Conservation (phyloP, 805 yeast genomes). For the Spathaspora gorwiae region DNA sequence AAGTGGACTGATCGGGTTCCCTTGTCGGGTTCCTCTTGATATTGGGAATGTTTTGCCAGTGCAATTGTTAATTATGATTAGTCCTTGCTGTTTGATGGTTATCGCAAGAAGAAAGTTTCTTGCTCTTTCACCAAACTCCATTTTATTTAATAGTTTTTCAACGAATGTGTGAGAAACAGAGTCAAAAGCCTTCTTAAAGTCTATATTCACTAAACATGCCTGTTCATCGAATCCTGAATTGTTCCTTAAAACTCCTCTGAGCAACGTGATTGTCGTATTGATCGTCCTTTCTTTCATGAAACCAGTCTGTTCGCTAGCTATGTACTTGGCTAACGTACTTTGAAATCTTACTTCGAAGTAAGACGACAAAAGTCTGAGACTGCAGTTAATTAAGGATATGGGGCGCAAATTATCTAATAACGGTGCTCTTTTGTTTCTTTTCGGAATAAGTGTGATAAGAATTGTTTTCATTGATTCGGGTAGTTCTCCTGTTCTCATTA, state of each 20-base stretch:
- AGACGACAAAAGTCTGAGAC: not conserved
- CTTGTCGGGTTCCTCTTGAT: not conserved
- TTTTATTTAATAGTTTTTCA: not conserved
- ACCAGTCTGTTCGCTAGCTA: not conserved
- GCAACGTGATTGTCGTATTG: conserved; percentile 2
- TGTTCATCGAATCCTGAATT: not conserved
- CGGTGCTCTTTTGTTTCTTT: not conserved
- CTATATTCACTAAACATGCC: not conserved
- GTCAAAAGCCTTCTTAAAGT: conserved; percentile 2
- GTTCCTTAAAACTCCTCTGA: not conserved
- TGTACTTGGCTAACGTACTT: not conserved
- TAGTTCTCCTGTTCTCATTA: not conserved
- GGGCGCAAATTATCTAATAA: not conserved
- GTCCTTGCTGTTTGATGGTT: conserved; percentile 1
- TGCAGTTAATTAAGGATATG: not conserved
- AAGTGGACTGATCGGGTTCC: conserved; percentile 1
- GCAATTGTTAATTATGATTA: not conserved
- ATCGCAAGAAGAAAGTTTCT: not conserved
- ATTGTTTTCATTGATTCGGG: not conserved
- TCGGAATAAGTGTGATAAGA: not conserved
- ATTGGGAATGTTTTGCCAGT: not conserved
- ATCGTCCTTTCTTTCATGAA: conserved; percentile 1
- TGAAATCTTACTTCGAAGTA: not conserved
- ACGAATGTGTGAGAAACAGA: not conserved
- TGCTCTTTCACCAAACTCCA: not conserved